Base-by-base conservation (phyloP, 208 protist genomes). In the Entamoeba invadens region DNA sequence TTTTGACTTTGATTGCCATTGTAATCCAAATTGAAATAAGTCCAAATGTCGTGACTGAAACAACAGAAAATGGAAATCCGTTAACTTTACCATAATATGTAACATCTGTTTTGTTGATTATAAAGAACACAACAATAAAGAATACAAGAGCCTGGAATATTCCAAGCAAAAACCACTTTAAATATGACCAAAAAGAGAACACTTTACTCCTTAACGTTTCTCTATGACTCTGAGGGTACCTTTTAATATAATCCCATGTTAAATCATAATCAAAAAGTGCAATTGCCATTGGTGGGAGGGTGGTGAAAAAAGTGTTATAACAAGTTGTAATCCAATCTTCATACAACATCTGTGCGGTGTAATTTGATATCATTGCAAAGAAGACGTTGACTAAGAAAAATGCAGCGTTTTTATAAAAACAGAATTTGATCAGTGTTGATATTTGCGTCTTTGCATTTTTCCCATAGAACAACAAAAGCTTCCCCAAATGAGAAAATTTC, bases 401-500 rank as follows among this genome's bases (percentile, higher is more conserved):
- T 87, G 57, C 57, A 87, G 57, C 57, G 38, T 87, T 87, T 35
- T 87, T 87, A n/a, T 87, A 87, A 87, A 87, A 87, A 87, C 57
- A 87, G 25, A 87, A 87, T 31, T 87, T 87, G 4, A 87, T 87
- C 31, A 87, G 57, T 42, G 57, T 87, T 42, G 2, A 42, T 35
- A 87, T 87, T 87, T 87, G 57, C 2, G 31, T 42, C 38, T n/a
- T 87, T 21, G 31, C 21, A n/a, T 87, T 87, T 87, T 46, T n/a
- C 4, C 95, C 95, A 72, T 95, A 92, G 44, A 95, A 92, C 18
- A 95, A 93, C 12, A 95, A 92, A 5, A 95, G 35, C 46, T 91
- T 50, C 35, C 35, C 91, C 5, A 95, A 46, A 94, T 87, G 57
- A 16, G 8, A 45, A n/a, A 95, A 95, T 47, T 92, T 46, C 5